Percentiles rank a stretch among this genome's conserved stretches.
These are phyloP conservation scores for Prunus persica DNA, from an alignment of 306 rosid species.

Conservation along the genomic window Prunus_persica_NCBIv2 NC_034015.1:19476501-19477000, in stretches of 20 bases:
- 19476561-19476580: neutral
- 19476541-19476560: neutral
- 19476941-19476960: neutral
- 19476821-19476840: neutral
- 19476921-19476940: neutral
- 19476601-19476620: conserved; percentile 36
- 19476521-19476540: neutral
- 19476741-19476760: conserved; percentile 24
- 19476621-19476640: conserved; percentile 63
- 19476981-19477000: neutral
- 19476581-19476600: neutral
- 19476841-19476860: neutral
- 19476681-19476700: conserved; percentile 91
- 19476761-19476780: neutral
- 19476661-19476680: conserved; percentile 81
- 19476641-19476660: conserved; percentile 79
- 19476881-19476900: neutral
- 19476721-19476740: conserved; percentile 65
- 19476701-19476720: conserved; percentile 84
- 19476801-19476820: neutral
- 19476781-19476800: neutral
- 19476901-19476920: neutral
- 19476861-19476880: neutral
- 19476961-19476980: neutral
- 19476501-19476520: neutral